These are phyloP conservation scores for Pythium rishiriense DNA, from an alignment of 352 stramenopile genomes.

Conservation along the genomic window DNA sequence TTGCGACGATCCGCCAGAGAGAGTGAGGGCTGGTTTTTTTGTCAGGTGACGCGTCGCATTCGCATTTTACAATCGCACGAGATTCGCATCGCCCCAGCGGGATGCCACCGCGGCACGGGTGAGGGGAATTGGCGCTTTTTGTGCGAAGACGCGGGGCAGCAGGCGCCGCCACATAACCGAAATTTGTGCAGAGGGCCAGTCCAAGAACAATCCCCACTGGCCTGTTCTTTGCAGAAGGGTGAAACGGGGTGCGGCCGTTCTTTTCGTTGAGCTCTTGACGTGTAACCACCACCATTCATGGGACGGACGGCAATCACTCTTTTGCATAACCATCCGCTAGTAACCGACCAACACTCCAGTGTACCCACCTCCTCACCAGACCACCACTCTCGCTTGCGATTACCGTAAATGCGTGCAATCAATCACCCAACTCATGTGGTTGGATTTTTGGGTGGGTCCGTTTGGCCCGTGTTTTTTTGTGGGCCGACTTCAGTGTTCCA, in stretches of 20 bases:
- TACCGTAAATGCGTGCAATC: slow-evolving; percentile 2
- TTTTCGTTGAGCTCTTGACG: slow-evolving; percentile 6
- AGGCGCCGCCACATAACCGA: neutral
- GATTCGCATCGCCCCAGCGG: neutral
- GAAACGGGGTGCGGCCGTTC: slow-evolving; percentile 10
- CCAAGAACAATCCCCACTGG: slow-evolving; percentile 10
- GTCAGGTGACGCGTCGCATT: neutral
- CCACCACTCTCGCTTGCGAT: slow-evolving; percentile 7
- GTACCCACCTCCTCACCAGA: neutral
- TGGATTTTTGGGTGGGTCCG: slow-evolving; percentile 14
- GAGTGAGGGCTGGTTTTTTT: no score
- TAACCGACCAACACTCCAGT: slow-evolving; percentile 1
- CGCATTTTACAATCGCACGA: neutral
- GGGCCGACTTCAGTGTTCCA: neutral
- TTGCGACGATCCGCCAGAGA: neutral
- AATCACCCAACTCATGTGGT: slow-evolving; percentile 3
- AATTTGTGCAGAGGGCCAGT: slow-evolving; percentile 12
- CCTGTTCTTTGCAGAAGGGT: slow-evolving; percentile 17
- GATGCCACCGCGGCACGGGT: neutral
- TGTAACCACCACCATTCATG: slow-evolving; percentile 20
- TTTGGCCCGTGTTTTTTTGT: neutral
- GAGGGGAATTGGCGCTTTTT: neutral
- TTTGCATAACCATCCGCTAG: neutral
- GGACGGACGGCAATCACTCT: neutral
- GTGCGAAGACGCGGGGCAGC: neutral